Conservation (phyloP, 345 rosid species). For the Ailanthus altissimus region DNA sequence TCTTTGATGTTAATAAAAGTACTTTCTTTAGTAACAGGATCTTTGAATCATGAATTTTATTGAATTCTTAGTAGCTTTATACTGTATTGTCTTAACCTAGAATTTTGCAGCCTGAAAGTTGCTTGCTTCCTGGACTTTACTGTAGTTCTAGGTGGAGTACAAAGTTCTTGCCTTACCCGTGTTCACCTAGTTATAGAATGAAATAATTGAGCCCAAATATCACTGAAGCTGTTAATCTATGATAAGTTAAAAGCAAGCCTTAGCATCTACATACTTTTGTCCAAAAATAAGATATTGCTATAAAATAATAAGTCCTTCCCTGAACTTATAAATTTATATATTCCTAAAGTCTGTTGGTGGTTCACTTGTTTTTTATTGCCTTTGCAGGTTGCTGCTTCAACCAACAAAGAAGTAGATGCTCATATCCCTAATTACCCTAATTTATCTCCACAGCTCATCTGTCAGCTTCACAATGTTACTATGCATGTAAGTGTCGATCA, state of each 20-base stretch:
- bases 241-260: too few relatives aligned
- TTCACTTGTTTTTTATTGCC: not conserved
- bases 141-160: not conserved
- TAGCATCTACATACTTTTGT: too few relatives aligned
- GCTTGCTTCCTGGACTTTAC: not conserved
- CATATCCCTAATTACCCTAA: constrained; percentile 64
- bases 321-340: not conserved
- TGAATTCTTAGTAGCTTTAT: not conserved
- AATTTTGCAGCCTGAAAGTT: not conserved
- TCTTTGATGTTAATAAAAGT: not conserved
- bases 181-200: not conserved
- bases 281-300: too few relatives aligned
- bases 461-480: constrained; percentile 74
- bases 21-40: not conserved
- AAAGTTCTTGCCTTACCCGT: not conserved
- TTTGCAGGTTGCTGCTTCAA: constrained; percentile 67
- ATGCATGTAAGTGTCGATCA: constrained; percentile 51
- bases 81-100: not conserved
- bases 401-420: constrained; percentile 54
- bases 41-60: not conserved
- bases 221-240: not conserved
- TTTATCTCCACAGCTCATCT: constrained; percentile 61
- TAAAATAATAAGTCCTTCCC: too few relatives aligned
- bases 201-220: not conserved
- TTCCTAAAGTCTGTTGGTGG: constrained; percentile 2